phyloP scores from a whole-genome alignment of 352 stramenopile genomes.

The Globisporangium middletonii region DNA sequence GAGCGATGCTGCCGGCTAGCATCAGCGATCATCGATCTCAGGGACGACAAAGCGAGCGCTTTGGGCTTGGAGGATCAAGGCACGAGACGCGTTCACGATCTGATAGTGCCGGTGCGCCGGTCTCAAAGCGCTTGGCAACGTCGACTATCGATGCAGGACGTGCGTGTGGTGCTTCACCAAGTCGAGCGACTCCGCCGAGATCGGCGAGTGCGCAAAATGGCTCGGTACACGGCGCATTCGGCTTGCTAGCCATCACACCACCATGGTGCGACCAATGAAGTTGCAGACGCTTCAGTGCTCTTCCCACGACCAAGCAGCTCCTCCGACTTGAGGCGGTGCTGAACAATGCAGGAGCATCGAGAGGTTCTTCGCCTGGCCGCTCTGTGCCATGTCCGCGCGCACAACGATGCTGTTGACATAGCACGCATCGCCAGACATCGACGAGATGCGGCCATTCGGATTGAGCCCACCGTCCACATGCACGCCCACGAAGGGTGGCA shows the following conservation, averaged over 20 bases:
- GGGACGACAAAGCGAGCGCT: too few species aligned
- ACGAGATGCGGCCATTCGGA: slow-evolving; percentile 41
- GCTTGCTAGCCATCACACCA: slow-evolving; percentile 13
- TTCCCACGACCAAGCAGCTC: slow-evolving; percentile 5
- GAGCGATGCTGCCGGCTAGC: too few species aligned
- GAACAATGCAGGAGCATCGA: slow-evolving; percentile 44
- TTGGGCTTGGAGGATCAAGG: too few species aligned
- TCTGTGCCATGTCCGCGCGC: slow-evolving; percentile 51
- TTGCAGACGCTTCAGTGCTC: slow-evolving; percentile 61
- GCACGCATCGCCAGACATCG: slow-evolving; percentile 42
- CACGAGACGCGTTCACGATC: too few species aligned
- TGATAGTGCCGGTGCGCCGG: background rate
- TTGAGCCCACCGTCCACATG: slow-evolving; percentile 65
- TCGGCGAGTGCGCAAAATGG: slow-evolving; percentile 67
- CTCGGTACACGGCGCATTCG: slow-evolving; percentile 46
- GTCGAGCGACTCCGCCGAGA: slow-evolving; percentile 58
- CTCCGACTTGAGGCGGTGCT: background rate
- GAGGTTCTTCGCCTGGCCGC: slow-evolving; percentile 70
- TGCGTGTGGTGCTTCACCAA: slow-evolving; percentile 51
- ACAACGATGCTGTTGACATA: slow-evolving; percentile 55
- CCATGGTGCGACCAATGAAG: slow-evolving; percentile 30
- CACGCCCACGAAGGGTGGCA: slow-evolving; percentile 53
- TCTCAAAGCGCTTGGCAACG: slow-evolving; percentile 55
- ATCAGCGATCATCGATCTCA: too few species aligned
- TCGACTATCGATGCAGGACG: slow-evolving; percentile 38